These are phyloP conservation scores for Trichoderma gracile DNA, from an alignment of 2,329 filamentous ascomycete genomes.

Conservation along the genomic window DNA sequence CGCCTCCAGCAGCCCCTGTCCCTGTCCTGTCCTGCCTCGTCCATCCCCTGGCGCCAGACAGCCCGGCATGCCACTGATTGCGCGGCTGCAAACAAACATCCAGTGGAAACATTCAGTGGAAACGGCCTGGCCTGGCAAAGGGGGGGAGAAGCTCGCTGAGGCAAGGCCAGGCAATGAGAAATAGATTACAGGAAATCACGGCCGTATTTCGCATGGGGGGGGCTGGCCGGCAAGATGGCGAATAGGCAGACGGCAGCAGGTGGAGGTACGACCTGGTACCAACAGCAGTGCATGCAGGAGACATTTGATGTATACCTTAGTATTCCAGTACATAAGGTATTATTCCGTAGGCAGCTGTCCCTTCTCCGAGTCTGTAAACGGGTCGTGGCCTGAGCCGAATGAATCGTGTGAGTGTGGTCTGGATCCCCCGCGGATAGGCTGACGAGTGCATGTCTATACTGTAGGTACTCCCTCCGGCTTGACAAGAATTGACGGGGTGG, in stretches of 20 bases:
- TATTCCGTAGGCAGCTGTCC: no score
- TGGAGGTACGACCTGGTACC: background rate
- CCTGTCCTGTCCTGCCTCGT: background rate
- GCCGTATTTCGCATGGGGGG: conserved; percentile 1
- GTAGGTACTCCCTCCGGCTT: no score
- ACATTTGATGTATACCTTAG: no score
- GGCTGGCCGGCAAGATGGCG: background rate
- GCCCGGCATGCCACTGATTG: conserved; percentile 3
- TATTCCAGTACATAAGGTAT: no score
- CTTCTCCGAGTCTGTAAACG: no score
- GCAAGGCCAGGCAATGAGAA: conserved; percentile 13
- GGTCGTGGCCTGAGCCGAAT: no score
- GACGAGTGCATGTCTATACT: no score
- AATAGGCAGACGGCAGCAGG: background rate
- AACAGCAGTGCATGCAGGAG: background rate
- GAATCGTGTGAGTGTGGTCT: no score
- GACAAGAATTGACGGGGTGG: background rate
- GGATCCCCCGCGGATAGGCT: no score
- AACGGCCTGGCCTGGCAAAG: background rate
- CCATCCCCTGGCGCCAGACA: conserved; percentile 21
- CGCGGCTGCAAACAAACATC: background rate
- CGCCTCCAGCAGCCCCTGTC: background rate
- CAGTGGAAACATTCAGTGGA: no score
- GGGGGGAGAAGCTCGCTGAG: background rate
- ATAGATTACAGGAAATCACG: conserved; percentile 6